Evolutionary conservation across 1,284 basidiomycete species (phyloP), one percentile per base, ranked within the genome.

Genomic region (Inonotus hispidus): DNA sequence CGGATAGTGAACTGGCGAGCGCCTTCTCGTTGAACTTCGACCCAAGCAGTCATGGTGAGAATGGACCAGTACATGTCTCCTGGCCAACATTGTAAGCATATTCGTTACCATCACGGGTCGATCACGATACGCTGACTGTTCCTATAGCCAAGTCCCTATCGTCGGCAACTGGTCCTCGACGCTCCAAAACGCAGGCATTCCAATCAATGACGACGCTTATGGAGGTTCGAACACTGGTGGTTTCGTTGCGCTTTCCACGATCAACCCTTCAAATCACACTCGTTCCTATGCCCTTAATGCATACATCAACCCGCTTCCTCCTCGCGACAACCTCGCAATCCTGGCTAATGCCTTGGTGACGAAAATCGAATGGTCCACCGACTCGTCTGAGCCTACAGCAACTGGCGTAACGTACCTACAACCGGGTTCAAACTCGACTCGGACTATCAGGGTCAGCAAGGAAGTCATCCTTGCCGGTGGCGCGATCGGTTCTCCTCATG

Each of bases 261-360:
- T 91, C 71, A 85, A 89, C 72, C 80, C 82, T 0, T 49, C 71
- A 38, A 89, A 85, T 77, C 81, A 82, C 77, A 83, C 82, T 1
- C 80, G 89, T 45, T 88, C 83, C 6, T 85, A 88, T 72, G 78
- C 87, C 5, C 81, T 83, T 59, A 79, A 81, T 1, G 88, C 82
- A 1, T 91, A 91, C 75, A 82, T 90, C 68, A 85, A 87, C 68
- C 79, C 84, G 2, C 74, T 82, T 38, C 77, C 80, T 3, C 75
- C 81, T 11, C 78, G 85, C 49, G 52, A 76, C 23, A 90, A 92
- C 69, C 79, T 90, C 54, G 78, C 81, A 63, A 82, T 91, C 62
- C 75, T 87, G 23, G 73, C 76, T 68, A 83, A 74, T 61, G 74
- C 75, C 50, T 77, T 74, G 10, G 88, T 85, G 35, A 88, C 88